A percentile compares a stretch with the other conserved stretches of the same genome.
Evolutionary conservation across 108 stramenopile species (phyloP).

Genomic region (Cafeteria roenbergensis): DNA sequence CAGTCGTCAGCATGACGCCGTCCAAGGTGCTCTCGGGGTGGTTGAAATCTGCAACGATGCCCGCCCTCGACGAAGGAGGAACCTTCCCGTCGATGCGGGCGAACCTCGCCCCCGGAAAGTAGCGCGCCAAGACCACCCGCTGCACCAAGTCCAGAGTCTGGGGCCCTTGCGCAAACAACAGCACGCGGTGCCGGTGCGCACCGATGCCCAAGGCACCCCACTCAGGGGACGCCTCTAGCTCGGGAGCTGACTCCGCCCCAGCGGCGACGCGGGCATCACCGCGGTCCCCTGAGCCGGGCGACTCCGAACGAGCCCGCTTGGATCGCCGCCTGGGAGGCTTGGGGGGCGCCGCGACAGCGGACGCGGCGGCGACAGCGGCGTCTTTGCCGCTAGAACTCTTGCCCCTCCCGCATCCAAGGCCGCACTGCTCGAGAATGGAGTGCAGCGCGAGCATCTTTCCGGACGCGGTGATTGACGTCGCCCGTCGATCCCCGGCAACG

Average conservation of each 20-base stretch:
- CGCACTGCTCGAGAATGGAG: no score
- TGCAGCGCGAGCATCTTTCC: no score
- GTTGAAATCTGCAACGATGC: constrained; percentile 18
- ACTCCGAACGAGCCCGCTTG: neutral
- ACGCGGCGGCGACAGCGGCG: no score
- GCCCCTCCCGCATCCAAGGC: no score
- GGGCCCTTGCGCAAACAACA: constrained; percentile 33
- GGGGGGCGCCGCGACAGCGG: no score
- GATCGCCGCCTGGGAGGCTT: neutral
- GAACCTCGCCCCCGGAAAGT: constrained; percentile 20
- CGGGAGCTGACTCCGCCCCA: no score
- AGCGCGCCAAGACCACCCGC: constrained; percentile 18
- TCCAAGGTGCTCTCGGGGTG: constrained; percentile 19
- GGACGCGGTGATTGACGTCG: no score
- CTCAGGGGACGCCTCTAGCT: no score
- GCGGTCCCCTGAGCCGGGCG: neutral
- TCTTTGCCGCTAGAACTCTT: no score
- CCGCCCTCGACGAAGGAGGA: constrained; percentile 9
- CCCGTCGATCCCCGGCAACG: neutral
- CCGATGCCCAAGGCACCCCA: no score
- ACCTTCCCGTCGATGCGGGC: constrained; percentile 31
- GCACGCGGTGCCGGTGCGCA: constrained; percentile 10
- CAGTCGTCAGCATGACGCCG: constrained; percentile 36
- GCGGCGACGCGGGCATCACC: neutral
- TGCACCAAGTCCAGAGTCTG: constrained; percentile 20